phyloP scores from a whole-genome alignment of 208 protist species.

The Naegleria fowleri region DNA sequence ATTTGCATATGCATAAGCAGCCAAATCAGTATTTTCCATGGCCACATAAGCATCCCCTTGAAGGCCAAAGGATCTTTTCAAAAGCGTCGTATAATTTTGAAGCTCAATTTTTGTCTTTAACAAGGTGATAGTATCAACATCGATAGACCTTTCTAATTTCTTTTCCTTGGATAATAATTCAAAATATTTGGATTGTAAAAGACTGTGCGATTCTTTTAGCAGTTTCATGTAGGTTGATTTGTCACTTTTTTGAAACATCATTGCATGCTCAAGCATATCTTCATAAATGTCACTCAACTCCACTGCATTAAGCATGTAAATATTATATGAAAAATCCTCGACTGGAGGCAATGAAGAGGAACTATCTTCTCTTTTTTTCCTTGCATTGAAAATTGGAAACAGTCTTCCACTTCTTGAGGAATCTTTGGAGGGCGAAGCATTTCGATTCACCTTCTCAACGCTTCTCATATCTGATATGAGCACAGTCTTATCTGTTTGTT shows the following conservation, averaged over 20 bases:
- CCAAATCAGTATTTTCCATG: neutral
- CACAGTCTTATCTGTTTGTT: neutral
- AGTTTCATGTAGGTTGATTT: neutral
- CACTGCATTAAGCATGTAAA: neutral
- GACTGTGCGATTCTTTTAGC: neutral
- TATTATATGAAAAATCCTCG: conserved; percentile 7
- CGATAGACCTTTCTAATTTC: neutral
- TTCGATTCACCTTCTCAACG: neutral
- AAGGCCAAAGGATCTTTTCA: neutral
- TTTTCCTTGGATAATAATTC: neutral
- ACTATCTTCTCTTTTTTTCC: neutral
- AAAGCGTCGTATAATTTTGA: neutral
- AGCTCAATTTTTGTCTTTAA: neutral
- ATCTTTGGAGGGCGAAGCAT: neutral
- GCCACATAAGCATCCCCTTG: neutral
- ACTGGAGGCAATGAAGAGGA: neutral
- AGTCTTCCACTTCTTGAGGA: neutral
- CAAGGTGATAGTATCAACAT: neutral
- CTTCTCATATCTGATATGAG: neutral
- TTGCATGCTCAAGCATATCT: neutral
- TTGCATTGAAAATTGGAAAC: neutral
- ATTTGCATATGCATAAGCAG: neutral
- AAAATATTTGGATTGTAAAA: conserved; percentile 23
- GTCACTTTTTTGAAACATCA: too few relatives aligned
- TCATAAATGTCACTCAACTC: conserved; percentile 19